These are phyloP conservation scores for Meripilus lineatus DNA, from an alignment of 1,284 basidiomycete genomes.

Conservation along the genomic window DNA sequence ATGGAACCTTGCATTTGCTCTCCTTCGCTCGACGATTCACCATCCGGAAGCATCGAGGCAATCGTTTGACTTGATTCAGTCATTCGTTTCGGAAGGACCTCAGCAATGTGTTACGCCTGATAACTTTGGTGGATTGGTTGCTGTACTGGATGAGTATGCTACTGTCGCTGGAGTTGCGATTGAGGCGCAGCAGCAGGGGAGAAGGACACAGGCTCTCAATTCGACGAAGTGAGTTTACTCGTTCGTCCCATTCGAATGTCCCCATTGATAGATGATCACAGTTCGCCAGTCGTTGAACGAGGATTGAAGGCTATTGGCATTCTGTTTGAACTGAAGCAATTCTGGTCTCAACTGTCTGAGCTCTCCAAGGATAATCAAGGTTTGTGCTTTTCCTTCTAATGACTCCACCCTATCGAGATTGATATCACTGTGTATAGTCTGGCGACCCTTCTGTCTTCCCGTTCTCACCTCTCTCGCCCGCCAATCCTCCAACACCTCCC, in stretches of 20 bases:
- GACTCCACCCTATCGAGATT: not conserved
- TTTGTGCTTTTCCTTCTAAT: constrained; percentile 25
- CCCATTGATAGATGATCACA: constrained; percentile 24
- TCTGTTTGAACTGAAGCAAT: constrained; percentile 67
- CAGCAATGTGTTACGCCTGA: constrained; percentile 65
- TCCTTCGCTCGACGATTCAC: constrained; percentile 83
- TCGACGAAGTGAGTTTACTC: constrained; percentile 42
- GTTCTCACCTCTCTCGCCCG: constrained; percentile 74
- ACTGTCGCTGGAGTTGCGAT: constrained; percentile 61
- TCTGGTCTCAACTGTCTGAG: constrained; percentile 55
- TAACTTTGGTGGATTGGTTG: constrained; percentile 79
- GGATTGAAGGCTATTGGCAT: constrained; percentile 83
- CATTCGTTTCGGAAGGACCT: constrained; percentile 55
- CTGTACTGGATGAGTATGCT: constrained; percentile 86
- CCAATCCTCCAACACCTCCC: constrained; percentile 83
- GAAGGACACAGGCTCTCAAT: constrained; percentile 47
- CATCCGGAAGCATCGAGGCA: constrained; percentile 87
- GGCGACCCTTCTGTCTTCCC: constrained; percentile 80
- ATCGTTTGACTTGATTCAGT: constrained; percentile 74
- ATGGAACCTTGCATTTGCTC: constrained; percentile 90
- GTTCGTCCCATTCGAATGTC: not conserved
- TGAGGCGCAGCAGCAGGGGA: constrained; percentile 51
- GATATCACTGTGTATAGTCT: constrained; percentile 44
- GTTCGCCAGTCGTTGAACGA: constrained; percentile 73
- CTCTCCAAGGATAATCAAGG: constrained; percentile 43